These are phyloP conservation scores for Citrus mangshanensis DNA, from an alignment of 345 rosid species.

Conservation along the genomic window DNA sequence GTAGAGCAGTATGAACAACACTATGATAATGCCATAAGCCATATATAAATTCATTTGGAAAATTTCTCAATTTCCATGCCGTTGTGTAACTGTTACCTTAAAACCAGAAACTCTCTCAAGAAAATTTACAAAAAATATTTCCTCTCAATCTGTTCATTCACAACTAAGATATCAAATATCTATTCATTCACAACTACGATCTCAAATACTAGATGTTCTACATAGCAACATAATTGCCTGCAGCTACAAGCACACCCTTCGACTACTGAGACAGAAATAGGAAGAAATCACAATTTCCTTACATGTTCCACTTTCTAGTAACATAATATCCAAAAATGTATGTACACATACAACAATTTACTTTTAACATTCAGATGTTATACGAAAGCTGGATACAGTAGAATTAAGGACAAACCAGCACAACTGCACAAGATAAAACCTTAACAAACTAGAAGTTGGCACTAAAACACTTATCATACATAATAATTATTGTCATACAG, in stretches of 20 bases:
- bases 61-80: background rate
- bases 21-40: background rate
- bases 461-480: conserved; percentile 25
- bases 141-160: too few relatives aligned
- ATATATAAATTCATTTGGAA: background rate
- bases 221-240: too few relatives aligned
- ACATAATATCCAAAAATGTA: background rate
- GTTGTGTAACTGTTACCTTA: too few relatives aligned
- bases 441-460: background rate
- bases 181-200: too few relatives aligned
- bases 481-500: conserved; percentile 4
- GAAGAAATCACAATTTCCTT: background rate
- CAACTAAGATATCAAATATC: too few relatives aligned
- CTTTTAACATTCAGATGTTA: background rate
- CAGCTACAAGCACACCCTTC: background rate
- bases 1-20: too few relatives aligned
- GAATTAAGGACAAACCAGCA: background rate
- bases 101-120: too few relatives aligned
- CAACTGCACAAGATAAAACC: background rate
- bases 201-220: too few relatives aligned
- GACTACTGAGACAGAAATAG: background rate
- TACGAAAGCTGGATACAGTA: background rate
- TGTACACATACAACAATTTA: background rate
- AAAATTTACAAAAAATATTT: too few relatives aligned
- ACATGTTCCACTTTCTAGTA: background rate